These are phyloP conservation scores for Strigomonas culicis DNA, from an alignment of 208 protist species.

Conservation along the genomic window DNA sequence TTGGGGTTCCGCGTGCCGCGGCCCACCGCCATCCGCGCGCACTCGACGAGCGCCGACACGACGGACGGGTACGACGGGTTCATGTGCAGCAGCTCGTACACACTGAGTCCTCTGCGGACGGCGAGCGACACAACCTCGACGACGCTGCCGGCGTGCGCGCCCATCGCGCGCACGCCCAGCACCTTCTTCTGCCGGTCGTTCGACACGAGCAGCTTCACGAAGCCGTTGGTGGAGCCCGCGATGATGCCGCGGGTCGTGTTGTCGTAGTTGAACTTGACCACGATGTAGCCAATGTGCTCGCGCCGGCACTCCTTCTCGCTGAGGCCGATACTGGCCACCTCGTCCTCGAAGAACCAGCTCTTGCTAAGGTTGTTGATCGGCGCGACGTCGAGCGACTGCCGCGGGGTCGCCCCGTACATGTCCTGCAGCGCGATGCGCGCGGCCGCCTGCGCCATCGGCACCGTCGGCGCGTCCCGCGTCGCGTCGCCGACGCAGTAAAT, in stretches of 20 bases:
- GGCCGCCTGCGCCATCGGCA: slow-evolving; percentile 44
- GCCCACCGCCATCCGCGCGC: slow-evolving; percentile 55
- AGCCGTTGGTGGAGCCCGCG: slow-evolving; percentile 43
- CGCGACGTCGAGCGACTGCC: slow-evolving; percentile 17
- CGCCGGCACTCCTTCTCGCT: slow-evolving; percentile 62
- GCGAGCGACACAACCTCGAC: slow-evolving; percentile 62
- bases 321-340: slow-evolving; percentile 58
- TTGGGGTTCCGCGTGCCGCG: slow-evolving; percentile 33
- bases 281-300: slow-evolving; percentile 42
- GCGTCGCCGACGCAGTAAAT: slow-evolving; percentile 75
- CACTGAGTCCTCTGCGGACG: slow-evolving; percentile 51
- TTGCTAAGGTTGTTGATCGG: slow-evolving; percentile 39
- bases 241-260: slow-evolving; percentile 47
- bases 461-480: slow-evolving; percentile 22
- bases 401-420: slow-evolving; percentile 44
- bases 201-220: slow-evolving; percentile 71
- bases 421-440: slow-evolving; percentile 48
- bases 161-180: slow-evolving; percentile 58
- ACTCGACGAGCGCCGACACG: slow-evolving; percentile 48
- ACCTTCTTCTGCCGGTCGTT: slow-evolving; percentile 62
- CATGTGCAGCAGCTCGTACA: slow-evolving; percentile 50
- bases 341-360: slow-evolving; percentile 55
- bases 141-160: slow-evolving; percentile 53
- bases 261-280: slow-evolving; percentile 33
- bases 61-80: slow-evolving; percentile 58